These are phyloP conservation scores for Cystofilobasidium macerans DNA, from an alignment of 768 basidiomycete species.

Conservation along the genomic window DNA sequence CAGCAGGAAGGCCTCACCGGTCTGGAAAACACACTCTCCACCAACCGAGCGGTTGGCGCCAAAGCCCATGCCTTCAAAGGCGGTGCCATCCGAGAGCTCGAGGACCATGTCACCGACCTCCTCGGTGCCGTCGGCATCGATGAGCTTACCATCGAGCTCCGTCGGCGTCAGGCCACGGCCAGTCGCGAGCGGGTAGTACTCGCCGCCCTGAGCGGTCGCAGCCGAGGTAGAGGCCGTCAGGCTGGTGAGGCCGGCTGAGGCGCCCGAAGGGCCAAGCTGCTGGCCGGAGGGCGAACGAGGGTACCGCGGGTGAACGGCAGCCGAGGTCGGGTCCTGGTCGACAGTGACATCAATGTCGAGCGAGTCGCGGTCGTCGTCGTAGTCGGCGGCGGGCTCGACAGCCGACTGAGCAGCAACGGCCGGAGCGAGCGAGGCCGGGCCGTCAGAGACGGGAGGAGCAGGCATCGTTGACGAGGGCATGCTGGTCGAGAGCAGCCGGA, in stretches of 20 bases:
- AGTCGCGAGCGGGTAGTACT: conserved; percentile 37
- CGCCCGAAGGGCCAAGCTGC: conserved; percentile 5
- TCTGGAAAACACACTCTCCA: conserved; percentile 99
- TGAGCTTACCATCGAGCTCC: conserved; percentile 9
- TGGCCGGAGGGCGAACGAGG: conserved; percentile 16
- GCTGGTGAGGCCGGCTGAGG: no score
- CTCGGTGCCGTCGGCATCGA: conserved; percentile 23
- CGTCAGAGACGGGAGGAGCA: conserved; percentile 9
- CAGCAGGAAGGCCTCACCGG: conserved; percentile 51
- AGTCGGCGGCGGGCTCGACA: conserved; percentile 3
- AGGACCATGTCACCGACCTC: conserved; percentile 48
- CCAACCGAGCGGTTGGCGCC: conserved; percentile 87
- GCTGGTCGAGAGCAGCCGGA: no score
- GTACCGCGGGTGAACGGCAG: conserved; percentile 24
- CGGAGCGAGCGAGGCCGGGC: neutral
- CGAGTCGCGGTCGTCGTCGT: neutral
- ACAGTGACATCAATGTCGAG: neutral
- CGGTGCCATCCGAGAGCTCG: conserved; percentile 80
- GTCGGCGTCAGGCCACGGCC: conserved; percentile 33
- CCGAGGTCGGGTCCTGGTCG: conserved; percentile 7
- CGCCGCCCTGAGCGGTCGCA: conserved; percentile 26
- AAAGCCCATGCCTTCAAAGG: conserved; percentile 80
- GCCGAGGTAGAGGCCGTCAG: conserved; percentile 19
- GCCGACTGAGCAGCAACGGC: conserved; percentile 6
- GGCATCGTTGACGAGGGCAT: conserved; percentile 13